These are phyloP conservation scores for Cutaneotrichosporon arboriforme DNA, from an alignment of 1,284 basidiomycete species.

Conservation along the genomic window DNA sequence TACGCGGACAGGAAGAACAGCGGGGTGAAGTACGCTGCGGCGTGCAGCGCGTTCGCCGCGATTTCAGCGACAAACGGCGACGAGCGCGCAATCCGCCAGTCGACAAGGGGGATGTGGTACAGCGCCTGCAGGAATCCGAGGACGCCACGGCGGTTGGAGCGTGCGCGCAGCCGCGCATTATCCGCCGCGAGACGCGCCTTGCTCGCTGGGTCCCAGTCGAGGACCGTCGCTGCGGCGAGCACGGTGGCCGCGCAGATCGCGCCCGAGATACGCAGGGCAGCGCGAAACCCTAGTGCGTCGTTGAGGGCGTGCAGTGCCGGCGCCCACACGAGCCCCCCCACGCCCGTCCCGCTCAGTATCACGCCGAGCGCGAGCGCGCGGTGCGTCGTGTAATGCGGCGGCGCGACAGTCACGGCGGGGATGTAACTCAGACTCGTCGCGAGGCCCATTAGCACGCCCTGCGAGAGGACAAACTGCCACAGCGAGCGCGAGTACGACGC, in stretches of 20 bases:
- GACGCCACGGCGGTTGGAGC: not conserved
- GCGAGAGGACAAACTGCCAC: slow-evolving; percentile 31
- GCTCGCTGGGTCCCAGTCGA: slow-evolving; percentile 24
- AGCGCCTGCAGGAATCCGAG: not conserved
- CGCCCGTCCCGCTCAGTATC: slow-evolving; percentile 28
- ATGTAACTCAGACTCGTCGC: slow-evolving; percentile 25
- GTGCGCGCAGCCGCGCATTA: not conserved
- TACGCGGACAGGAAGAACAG: slow-evolving; percentile 32
- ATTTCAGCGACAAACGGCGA: slow-evolving; percentile 19
- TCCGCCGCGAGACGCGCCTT: slow-evolving; percentile 14
- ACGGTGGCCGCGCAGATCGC: slow-evolving; percentile 11
- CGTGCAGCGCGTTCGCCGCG: slow-evolving; percentile 17
- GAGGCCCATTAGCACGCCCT: slow-evolving; percentile 25
- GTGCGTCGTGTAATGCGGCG: slow-evolving; percentile 21
- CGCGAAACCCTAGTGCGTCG: slow-evolving; percentile 18
- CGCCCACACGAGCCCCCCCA: slow-evolving; percentile 29
- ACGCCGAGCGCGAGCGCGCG: slow-evolving; percentile 32
- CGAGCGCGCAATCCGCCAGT: slow-evolving; percentile 23
- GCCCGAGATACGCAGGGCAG: slow-evolving; percentile 22
- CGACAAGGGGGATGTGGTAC: slow-evolving; percentile 20
- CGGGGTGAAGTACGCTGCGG: slow-evolving; percentile 28
- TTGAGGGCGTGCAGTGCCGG: slow-evolving; percentile 21
- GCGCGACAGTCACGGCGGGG: slow-evolving; percentile 26
- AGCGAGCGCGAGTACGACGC: slow-evolving; percentile 19
- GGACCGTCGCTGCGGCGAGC: slow-evolving; percentile 7